These are phyloP conservation scores for Bauhinia variegata DNA, from an alignment of 306 rosid genomes.

Conservation along the genomic window DNA sequence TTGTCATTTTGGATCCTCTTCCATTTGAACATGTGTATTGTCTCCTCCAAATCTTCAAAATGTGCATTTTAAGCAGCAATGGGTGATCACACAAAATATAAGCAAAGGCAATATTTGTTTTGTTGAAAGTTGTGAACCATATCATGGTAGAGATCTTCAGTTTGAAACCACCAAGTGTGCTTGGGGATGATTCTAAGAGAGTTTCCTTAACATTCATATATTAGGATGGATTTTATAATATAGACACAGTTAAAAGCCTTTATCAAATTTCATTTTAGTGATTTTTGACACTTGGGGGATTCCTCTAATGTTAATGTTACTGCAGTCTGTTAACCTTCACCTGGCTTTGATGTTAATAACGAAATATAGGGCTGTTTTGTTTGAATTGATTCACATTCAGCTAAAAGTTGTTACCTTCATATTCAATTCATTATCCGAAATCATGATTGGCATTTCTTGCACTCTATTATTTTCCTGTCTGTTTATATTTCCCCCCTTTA, in stretches of 20 bases:
- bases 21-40: background rate
- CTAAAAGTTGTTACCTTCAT: slow-evolving; percentile 2
- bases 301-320: too few relatives aligned
- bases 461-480: slow-evolving; percentile 26
- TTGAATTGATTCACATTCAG: slow-evolving; percentile 13
- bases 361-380: slow-evolving; percentile 1
- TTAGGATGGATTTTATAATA: background rate
- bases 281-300: slow-evolving; percentile 1
- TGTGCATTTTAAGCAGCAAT: slow-evolving; percentile 28
- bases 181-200: background rate
- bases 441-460: slow-evolving; percentile 19
- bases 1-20: background rate
- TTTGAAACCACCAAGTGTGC: slow-evolving; percentile 11
- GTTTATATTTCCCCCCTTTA: slow-evolving; percentile 17
- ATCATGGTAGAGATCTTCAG: slow-evolving; percentile 5
- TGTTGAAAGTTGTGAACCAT: background rate
- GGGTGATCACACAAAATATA: background rate
- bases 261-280: background rate
- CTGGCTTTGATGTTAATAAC: background rate
- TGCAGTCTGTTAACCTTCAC: too few relatives aligned
- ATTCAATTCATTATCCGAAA: slow-evolving; percentile 22
- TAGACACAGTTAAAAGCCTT: background rate
- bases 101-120: slow-evolving; percentile 1
- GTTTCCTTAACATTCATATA: background rate
- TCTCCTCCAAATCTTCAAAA: slow-evolving; percentile 6